phyloP scores from a whole-genome alignment of 148 eudicot genomes.

The Nepenthes gracilis region DNA sequence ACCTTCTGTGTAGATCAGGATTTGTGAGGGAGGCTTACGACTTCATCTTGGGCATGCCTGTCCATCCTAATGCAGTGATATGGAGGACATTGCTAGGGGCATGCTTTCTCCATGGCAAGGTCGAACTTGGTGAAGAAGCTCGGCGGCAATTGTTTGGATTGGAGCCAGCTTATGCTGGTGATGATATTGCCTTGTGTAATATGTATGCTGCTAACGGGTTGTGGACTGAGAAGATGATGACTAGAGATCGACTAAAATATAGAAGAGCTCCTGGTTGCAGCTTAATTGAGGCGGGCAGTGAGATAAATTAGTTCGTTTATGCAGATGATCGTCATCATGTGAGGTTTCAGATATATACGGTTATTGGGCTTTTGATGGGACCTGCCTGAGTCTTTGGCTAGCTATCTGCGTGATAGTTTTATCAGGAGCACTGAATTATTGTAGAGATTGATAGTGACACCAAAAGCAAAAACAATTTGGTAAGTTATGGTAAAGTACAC shows the following conservation, averaged over 20 bases:
- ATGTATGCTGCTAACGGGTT: conserved; percentile 32
- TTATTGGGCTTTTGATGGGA: conserved; percentile 8
- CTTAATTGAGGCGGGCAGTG: conserved; percentile 26
- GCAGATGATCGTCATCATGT: conserved; percentile 20
- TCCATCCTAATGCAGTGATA: conserved; percentile 26
- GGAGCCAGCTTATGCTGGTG: conserved; percentile 26
- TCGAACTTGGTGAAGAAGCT: conserved; percentile 25
- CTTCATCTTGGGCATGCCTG: conserved; percentile 22
- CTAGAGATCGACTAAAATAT: conserved; percentile 18
- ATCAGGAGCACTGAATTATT: background rate
- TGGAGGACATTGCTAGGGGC: conserved; percentile 49
- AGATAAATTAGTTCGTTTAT: conserved; percentile 23
- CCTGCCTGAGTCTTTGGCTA: too few species aligned
- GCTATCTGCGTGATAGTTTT: too few species aligned
- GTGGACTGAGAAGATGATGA: conserved; percentile 36
- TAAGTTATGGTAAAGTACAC: too few species aligned
- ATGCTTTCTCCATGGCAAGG: conserved; percentile 25
- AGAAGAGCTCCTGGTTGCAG: conserved; percentile 33
- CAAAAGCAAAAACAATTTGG: background rate
- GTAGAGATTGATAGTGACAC: background rate
- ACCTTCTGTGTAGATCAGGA: conserved; percentile 40
- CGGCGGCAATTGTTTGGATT: conserved; percentile 11
- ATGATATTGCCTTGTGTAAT: conserved; percentile 36
- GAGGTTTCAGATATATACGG: conserved; percentile 11
- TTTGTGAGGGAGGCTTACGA: conserved; percentile 35